Percentiles rank a stretch among this genome's conserved stretches.
phyloP scores from a whole-genome alignment of 2,329 filamentous ascomycete species.

The Colletotrichum sojae region DNA sequence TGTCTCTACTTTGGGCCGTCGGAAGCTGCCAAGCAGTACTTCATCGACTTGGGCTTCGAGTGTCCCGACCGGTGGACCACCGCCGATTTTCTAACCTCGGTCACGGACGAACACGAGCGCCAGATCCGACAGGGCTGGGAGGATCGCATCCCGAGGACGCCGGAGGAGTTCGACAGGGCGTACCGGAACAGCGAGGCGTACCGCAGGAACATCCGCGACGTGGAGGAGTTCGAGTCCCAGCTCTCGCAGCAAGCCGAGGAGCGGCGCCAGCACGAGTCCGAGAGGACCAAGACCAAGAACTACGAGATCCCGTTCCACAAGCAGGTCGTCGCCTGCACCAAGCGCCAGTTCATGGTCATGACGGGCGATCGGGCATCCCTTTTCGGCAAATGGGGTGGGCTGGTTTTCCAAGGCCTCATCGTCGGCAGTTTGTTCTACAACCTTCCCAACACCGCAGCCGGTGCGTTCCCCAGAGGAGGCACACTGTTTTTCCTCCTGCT shows the following conservation, averaged over 20 bases:
- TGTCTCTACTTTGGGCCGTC: slow-evolving; percentile 80
- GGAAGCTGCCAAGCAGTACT: slow-evolving; percentile 76
- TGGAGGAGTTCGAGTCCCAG: slow-evolving; percentile 66
- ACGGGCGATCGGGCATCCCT: slow-evolving; percentile 51
- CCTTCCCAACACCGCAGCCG: slow-evolving; percentile 54
- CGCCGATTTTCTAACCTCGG: slow-evolving; percentile 82
- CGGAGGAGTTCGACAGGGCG: slow-evolving; percentile 72
- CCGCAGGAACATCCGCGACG: slow-evolving; percentile 60
- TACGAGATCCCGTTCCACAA: slow-evolving; percentile 65
- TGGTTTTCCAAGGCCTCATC: slow-evolving; percentile 53
- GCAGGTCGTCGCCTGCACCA: slow-evolving; percentile 63
- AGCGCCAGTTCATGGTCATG: slow-evolving; percentile 52
- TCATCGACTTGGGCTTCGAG: slow-evolving; percentile 78
- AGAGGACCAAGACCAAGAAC: slow-evolving; percentile 62
- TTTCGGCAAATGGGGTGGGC: slow-evolving; percentile 51
- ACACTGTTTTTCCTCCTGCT: slow-evolving; percentile 74
- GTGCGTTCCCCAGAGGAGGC: slow-evolving; percentile 72
- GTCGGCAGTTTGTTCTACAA: slow-evolving; percentile 51
- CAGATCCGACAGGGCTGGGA: slow-evolving; percentile 54
- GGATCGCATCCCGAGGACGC: slow-evolving; percentile 69
- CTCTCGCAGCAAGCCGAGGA: slow-evolving; percentile 62
- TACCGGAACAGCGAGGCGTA: slow-evolving; percentile 64
- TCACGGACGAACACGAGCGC: slow-evolving; percentile 74
- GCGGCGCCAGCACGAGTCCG: slow-evolving; percentile 53
- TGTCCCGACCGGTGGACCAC: slow-evolving; percentile 81